Conservation (phyloP, 2,329 filamentous ascomycete species). For the Mycogone perniciosa region DNA sequence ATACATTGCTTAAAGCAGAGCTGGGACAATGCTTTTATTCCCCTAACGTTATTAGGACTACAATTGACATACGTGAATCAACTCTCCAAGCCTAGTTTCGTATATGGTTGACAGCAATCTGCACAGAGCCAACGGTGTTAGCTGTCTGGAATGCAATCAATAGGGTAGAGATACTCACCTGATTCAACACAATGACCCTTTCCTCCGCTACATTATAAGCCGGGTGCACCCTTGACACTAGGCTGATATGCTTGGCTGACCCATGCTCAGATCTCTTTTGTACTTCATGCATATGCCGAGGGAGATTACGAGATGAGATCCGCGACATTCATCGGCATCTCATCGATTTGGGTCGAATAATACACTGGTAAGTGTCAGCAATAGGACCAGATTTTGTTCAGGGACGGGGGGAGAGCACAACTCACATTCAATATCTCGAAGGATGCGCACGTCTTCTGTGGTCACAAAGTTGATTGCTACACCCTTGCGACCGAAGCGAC, state of each 20-base stretch:
- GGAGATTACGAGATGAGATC: slow-evolving; percentile 47
- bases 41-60: too few species aligned
- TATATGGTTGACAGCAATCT: slow-evolving; percentile 1
- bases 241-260: slow-evolving; percentile 1
- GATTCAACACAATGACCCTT: slow-evolving; percentile 12
- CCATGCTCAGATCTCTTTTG: not conserved
- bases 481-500: slow-evolving; percentile 94
- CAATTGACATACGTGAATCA: not conserved
- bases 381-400: not conserved
- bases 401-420: slow-evolving; percentile 17
- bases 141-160: not conserved
- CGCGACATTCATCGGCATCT: slow-evolving; percentile 96
- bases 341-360: slow-evolving; percentile 94
- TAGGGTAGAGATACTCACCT: slow-evolving; percentile 10
- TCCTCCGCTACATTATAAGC: slow-evolving; percentile 14
- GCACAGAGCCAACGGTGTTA: not conserved
- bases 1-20: too few species aligned
- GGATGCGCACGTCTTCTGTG: slow-evolving; percentile 92
- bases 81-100: not conserved
- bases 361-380: slow-evolving; percentile 55
- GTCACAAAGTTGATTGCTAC: slow-evolving; percentile 99
- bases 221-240: slow-evolving; percentile 5
- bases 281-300: not conserved
- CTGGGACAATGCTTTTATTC: too few species aligned
- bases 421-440: slow-evolving; percentile 91